Base-by-base conservation (phyloP, 2,329 filamentous ascomycete genomes). In the Hirsutella rhossiliensis region DNA sequence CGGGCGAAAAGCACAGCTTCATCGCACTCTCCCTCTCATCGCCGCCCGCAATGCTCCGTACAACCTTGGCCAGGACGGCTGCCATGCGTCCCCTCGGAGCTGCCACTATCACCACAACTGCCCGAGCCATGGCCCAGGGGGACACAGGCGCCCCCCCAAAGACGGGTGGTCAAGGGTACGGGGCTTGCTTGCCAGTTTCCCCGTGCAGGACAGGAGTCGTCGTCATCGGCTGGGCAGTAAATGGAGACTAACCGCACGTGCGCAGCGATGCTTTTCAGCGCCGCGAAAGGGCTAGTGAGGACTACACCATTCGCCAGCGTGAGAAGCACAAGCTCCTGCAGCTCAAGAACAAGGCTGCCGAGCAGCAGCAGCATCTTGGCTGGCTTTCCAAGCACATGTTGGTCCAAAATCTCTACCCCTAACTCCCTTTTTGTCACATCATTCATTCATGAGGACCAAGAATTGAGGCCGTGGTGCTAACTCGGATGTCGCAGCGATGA, bases 351-450 rank as follows among this genome's bases (percentile, higher is more conserved):
- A 80, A 78, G 72, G 76, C 96, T 52, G 59, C 66, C 50, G 80
- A 86, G 65, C 87, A 95, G 72, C 79, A 86, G 64, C 69, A 80
- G 54, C 87, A 94, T 71, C 78, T 96, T 52, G 73, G 90, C 61
- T 82, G 89, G 63, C 79, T 96, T 49, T 81, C 87, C 57, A 76
- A 84, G 59, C 85, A 94, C 75, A 88, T 95, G 87, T 92, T 68
- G 61, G 82, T 54, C 27, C 36, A 13, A 13, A 18, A 19, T 38
- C 43, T 20, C 30, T 37, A n/a, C n/a, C n/a, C n/a, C n/a, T n/a
- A n/a, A n/a, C n/a, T n/a, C n/a, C n/a, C n/a, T n/a, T n/a, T n/a
- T n/a, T n/a, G n/a, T n/a, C n/a, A n/a, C n/a, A n/a, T n/a, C n/a
- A n/a, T n/a, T n/a, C n/a, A n/a, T n/a, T n/a, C n/a, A n/a, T n/a